Conservation (phyloP, 1,284 basidiomycete genomes). For the Apiotrichum mycotoxinovorans region DNA sequence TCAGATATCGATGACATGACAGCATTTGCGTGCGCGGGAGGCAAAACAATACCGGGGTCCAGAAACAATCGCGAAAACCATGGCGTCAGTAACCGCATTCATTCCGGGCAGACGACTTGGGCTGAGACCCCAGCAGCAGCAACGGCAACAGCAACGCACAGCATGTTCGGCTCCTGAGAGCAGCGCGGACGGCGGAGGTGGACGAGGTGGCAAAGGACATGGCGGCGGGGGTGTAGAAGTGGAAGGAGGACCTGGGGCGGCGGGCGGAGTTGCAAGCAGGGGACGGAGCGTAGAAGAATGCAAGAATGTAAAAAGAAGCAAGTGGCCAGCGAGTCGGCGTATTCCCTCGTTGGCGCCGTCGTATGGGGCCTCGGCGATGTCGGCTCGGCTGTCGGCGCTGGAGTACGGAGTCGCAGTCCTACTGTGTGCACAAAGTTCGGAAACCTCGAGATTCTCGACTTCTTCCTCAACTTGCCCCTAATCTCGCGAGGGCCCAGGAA, state of each 20-base stretch:
- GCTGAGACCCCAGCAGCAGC: no score
- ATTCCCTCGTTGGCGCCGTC: no score
- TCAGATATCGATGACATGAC: not conserved
- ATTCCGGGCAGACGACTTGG: no score
- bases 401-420: not conserved
- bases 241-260: not conserved
- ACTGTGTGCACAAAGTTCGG: not conserved
- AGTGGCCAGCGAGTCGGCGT: no score
- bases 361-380: no score
- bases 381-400: not conserved
- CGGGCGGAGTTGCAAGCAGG: no score
- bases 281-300: no score
- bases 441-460: no score
- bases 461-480: not conserved
- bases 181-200: not conserved
- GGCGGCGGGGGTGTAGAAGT: not conserved
- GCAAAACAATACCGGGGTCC: not conserved
- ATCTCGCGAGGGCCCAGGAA: no score
- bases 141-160: not conserved
- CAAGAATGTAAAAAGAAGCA: no score
- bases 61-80: not conserved
- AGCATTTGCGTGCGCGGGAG: no score
- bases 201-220: slow-evolving; percentile 2
- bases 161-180: slow-evolving; percentile 3
- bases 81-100: no score